Base-by-base conservation (phyloP, 2,329 filamentous ascomycete species). In the Botrytis tulipae region DNA sequence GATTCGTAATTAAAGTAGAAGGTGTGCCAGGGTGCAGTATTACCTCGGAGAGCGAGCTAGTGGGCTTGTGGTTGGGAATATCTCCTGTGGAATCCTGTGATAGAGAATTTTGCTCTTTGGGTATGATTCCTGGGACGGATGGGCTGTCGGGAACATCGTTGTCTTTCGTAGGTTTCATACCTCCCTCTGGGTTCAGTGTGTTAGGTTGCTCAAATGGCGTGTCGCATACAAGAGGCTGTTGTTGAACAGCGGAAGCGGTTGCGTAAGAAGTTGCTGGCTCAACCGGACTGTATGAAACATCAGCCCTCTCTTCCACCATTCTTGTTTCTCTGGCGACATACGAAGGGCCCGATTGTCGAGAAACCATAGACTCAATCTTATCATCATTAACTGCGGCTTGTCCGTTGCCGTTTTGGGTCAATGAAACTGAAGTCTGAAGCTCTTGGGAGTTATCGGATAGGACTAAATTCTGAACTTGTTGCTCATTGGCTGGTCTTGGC, bases 31-130 rank as follows among this genome's bases (percentile, higher is more conserved):
- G 54, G 40, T 60, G 54, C 32, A 61, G 20, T 46, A 61, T 70
- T 70, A 70, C 68, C 68, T 70, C 40, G 1, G 68, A 25, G 5
- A 69, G 18, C 42, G 48, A 42, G 37, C 9, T 48, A 20, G n/a
- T 42, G 40, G 48, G 16, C 40, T 5, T 25, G 16, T 40, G 65
- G 14, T 57, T 32, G n/a, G 48, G 48, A 9, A 57, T 57, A 12
- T 69, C 66, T 69, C n/a, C 66, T 18, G 48, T 57, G 18, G 48
- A 69, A 18, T 59, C 48, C 12, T 69, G 48, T 25, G 66, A 57
- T 32, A 14, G 29, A 37, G 8, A 4, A 7, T 44, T 16, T 25
- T 32, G 35, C 48, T 57, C 37, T 10, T 6, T 25, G 48, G 48
- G 1, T 44, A 57, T n/a, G 29, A 32, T 69, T 25, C 3, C 1